phyloP scores from a whole-genome alignment of 495 filamentous ascomycete genomes.

The Penicillium flavigenum region DNA sequence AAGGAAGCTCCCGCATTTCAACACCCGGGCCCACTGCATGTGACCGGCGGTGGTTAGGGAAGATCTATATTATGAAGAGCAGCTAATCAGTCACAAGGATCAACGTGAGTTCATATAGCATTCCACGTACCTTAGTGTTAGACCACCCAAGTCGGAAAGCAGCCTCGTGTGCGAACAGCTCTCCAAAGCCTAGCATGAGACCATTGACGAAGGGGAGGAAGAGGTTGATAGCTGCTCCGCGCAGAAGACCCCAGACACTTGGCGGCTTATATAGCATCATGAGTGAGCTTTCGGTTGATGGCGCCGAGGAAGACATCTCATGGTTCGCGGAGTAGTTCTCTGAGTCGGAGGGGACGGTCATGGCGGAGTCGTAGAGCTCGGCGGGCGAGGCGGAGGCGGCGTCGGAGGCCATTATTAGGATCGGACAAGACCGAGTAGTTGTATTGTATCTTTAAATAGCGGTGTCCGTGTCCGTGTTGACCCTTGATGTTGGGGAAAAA shows the following conservation, averaged over 20 bases:
- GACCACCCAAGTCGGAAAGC: conserved; percentile 93
- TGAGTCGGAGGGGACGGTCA: conserved; percentile 87
- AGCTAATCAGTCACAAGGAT: conserved; percentile 7
- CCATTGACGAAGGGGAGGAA: conserved; percentile 95
- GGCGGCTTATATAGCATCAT: conserved; percentile 89
- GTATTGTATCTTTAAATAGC: neutral
- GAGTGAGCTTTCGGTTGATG: conserved; percentile 68
- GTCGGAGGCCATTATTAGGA: conserved; percentile 46
- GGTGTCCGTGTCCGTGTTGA: neutral
- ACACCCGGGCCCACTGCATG: conserved; percentile 65
- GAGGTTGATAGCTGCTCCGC: conserved; percentile 92
- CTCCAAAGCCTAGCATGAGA: conserved; percentile 96
- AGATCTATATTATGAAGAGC: conserved; percentile 50
- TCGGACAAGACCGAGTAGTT: neutral
- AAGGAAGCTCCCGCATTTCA: conserved; percentile 56
- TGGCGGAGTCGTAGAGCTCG: conserved; percentile 71
- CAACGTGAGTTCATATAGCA: neutral
- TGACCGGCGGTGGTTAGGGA: conserved; percentile 59
- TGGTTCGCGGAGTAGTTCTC: conserved; percentile 81
- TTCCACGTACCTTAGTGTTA: conserved; percentile 73
- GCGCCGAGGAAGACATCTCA: conserved; percentile 57
- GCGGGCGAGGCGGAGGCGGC: conserved; percentile 42
- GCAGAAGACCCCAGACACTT: conserved; percentile 76
- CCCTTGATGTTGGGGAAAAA: neutral
- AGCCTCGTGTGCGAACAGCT: conserved; percentile 92